phyloP scores from a whole-genome alignment of 2,329 filamentous ascomycete genomes.

The Blastomyces silverae region DNA sequence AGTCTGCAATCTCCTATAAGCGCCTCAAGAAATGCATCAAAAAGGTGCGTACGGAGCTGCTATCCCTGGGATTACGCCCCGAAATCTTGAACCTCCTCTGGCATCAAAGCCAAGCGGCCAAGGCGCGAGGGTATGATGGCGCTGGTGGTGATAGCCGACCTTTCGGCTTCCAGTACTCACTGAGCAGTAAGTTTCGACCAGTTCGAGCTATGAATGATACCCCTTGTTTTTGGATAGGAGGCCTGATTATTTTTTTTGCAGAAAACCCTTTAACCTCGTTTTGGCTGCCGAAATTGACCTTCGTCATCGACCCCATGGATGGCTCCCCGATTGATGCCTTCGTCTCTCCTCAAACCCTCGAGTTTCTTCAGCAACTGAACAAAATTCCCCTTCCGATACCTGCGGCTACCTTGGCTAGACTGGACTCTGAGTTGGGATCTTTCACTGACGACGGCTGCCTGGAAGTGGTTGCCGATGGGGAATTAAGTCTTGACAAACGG shows the following conservation, averaged over 20 bases:
- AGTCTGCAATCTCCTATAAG: conserved; percentile 73
- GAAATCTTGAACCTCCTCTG: conserved; percentile 62
- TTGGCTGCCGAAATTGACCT: conserved; percentile 62
- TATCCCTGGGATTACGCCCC: conserved; percentile 62
- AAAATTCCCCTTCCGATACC: conserved; percentile 22
- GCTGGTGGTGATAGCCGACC: conserved; percentile 5
- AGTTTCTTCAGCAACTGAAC: conserved; percentile 57
- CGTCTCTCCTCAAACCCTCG: conserved; percentile 58
- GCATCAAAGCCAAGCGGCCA: conserved; percentile 30
- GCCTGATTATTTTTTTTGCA: conserved; percentile 15
- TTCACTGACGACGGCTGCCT: background rate
- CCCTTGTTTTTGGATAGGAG: background rate
- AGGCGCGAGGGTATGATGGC: conserved; percentile 7
- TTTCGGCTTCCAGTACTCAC: conserved; percentile 14
- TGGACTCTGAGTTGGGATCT: background rate
- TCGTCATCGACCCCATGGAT: conserved; percentile 60
- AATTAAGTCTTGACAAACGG: background rate
- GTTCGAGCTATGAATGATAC: background rate
- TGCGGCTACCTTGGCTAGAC: background rate
- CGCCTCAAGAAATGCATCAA: conserved; percentile 87
- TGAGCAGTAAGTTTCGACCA: conserved; percentile 12
- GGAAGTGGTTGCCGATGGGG: background rate
- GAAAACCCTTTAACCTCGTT: conserved; percentile 36
- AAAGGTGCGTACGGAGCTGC: conserved; percentile 65
- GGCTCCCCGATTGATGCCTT: conserved; percentile 63